Evolutionary conservation across 768 basidiomycete species (phyloP).

Genomic region (Gloeopeniophorella convolvens): DNA sequence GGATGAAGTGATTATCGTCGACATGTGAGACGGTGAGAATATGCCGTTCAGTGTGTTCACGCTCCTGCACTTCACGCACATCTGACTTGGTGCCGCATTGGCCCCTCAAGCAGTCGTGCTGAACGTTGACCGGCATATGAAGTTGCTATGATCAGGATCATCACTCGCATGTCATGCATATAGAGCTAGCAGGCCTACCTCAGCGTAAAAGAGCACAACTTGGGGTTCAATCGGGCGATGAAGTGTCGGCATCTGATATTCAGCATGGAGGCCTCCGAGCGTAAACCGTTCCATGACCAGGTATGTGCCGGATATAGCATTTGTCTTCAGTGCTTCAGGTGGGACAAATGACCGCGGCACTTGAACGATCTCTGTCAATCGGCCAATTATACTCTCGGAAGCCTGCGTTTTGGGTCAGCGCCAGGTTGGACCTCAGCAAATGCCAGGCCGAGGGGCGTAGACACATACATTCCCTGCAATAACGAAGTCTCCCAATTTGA

Average conservation of each 20-base stretch:
- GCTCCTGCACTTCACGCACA: slow-evolving; percentile 21
- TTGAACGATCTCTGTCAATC: not conserved
- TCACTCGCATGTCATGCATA: not conserved
- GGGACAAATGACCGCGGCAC: not conserved
- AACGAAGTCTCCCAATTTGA: no score
- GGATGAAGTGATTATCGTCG: slow-evolving; percentile 19
- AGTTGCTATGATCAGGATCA: slow-evolving; percentile 15
- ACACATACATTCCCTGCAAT: no score
- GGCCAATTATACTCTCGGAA: not conserved
- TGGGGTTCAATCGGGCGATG: no score
- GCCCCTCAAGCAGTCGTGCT: slow-evolving; percentile 23
- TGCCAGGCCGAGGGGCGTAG: not conserved
- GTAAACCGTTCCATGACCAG: no score
- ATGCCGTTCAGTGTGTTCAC: slow-evolving; percentile 13
- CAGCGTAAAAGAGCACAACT: no score
- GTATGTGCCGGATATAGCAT: not conserved
- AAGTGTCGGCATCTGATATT: no score
- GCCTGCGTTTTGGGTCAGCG: not conserved
- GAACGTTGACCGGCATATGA: slow-evolving; percentile 23
- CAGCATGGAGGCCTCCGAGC: no score
- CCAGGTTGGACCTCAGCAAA: not conserved
- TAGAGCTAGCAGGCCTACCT: no score
- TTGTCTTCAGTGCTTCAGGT: not conserved
- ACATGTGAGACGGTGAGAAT: slow-evolving; percentile 21
- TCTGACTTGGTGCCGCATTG: slow-evolving; percentile 17